phyloP scores from a whole-genome alignment of 495 filamentous ascomycete genomes.

The Hypoxylon cercidicola region DNA sequence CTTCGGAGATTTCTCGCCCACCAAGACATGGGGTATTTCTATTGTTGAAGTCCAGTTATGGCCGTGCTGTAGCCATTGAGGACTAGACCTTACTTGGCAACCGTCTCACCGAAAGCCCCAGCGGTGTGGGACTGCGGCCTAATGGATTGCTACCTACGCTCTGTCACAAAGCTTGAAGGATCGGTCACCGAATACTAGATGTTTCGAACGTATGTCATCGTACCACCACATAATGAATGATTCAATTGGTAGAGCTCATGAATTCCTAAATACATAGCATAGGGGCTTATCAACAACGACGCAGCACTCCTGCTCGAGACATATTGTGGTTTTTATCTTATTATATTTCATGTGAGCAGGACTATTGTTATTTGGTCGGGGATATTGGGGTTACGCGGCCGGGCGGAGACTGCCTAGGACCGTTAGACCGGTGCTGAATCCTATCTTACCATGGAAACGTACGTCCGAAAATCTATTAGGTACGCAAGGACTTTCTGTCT shows the following conservation, averaged over 20 bases:
- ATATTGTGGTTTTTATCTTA: too few relatives aligned
- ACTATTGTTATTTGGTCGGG: too few relatives aligned
- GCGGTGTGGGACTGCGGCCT: slow-evolving; percentile 20
- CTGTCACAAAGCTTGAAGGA: not conserved
- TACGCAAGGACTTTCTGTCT: not conserved
- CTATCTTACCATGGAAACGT: slow-evolving; percentile 9
- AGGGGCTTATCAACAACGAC: too few relatives aligned
- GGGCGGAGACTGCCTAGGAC: slow-evolving; percentile 1
- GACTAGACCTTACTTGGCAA: slow-evolving; percentile 1
- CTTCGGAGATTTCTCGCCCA: too few relatives aligned
- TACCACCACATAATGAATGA: too few relatives aligned
- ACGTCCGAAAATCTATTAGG: not conserved
- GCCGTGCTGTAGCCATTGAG: not conserved
- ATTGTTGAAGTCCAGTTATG: slow-evolving; percentile 1
- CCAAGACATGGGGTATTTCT: not conserved
- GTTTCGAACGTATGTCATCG: too few relatives aligned
- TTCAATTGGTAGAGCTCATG: too few relatives aligned
- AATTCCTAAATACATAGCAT: too few relatives aligned
- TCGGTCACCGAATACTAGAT: not conserved
- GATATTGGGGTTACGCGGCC: too few relatives aligned
- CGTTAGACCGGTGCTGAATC: too few relatives aligned
- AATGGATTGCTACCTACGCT: slow-evolving; percentile 21
- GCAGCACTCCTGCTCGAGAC: too few relatives aligned
- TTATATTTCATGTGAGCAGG: too few relatives aligned
- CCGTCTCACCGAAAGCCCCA: slow-evolving; percentile 17